A percentile compares a stretch with the other conserved stretches of the same genome.
Conservation (phyloP, 2,329 filamentous ascomycete genomes). For the Sporothrix luriei region DNA sequence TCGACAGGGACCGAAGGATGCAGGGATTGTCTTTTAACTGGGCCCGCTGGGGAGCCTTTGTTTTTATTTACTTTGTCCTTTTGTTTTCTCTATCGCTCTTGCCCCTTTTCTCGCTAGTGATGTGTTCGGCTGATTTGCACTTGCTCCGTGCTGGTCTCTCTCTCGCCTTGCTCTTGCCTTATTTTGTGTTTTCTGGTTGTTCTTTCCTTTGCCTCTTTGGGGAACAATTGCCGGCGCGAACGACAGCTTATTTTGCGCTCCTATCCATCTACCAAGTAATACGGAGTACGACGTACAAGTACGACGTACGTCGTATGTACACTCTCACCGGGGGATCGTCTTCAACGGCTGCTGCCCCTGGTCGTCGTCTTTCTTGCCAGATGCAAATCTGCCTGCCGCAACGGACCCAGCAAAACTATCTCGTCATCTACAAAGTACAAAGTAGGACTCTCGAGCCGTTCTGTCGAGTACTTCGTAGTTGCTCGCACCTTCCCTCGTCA, state of each 20-base stretch:
- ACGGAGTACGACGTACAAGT: too few relatives aligned
- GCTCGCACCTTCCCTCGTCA: constrained; percentile 7
- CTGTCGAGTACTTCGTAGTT: too few relatives aligned
- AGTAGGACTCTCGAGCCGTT: too few relatives aligned
- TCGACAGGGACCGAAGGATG: background rate
- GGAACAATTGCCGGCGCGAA: constrained; percentile 12
- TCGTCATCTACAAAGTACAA: background rate
- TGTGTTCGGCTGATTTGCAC: background rate
- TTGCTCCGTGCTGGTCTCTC: too few relatives aligned
- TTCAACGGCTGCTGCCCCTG: constrained; percentile 20
- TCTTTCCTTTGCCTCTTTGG: constrained; percentile 8
- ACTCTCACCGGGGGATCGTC: background rate
- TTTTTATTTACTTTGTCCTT: constrained; percentile 20
- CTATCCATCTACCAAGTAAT: background rate
- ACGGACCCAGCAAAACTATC: background rate
- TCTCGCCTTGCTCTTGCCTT: background rate
- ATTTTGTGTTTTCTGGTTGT: background rate
- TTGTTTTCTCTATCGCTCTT: constrained; percentile 6
- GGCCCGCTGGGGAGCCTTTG: background rate
- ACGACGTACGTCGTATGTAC: background rate
- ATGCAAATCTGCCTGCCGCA: constrained; percentile 21
- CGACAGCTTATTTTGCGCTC: background rate
- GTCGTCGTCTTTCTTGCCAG: constrained; percentile 4
- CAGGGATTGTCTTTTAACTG: constrained; percentile 15
- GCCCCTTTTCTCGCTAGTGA: constrained; percentile 20